Conservation (phyloP, 2,329 filamentous ascomycete species). For the Talaromyces islandicus region DNA sequence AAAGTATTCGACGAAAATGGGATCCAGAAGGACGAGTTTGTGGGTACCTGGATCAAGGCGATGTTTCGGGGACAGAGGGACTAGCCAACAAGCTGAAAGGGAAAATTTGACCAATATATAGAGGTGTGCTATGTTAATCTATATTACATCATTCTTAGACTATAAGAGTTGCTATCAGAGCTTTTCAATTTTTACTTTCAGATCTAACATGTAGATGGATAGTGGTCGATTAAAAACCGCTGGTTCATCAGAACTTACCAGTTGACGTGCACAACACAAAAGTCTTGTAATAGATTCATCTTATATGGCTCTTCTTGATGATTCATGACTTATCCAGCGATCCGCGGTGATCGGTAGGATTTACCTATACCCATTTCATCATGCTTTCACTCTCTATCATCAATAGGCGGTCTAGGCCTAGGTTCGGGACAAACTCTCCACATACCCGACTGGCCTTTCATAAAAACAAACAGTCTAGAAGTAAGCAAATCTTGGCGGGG, state of each 20-base stretch:
- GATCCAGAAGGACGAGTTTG: constrained; percentile 23
- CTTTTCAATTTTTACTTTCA: not conserved
- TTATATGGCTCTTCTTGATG: not conserved
- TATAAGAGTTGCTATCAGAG: not conserved
- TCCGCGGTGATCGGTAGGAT: not conserved
- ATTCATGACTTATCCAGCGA: too few species aligned
- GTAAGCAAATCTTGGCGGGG: too few species aligned
- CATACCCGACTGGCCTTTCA: not conserved
- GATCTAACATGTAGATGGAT: too few species aligned
- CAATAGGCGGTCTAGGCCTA: not conserved
- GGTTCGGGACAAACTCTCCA: not conserved
- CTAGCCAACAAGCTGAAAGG: constrained; percentile 38
- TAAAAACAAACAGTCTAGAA: not conserved
- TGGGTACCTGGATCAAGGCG: constrained; percentile 40
- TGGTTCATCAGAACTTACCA: not conserved
- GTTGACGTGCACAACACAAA: not conserved
- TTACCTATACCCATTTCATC: not conserved
- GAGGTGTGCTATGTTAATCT: not conserved
- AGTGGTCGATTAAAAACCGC: not conserved
- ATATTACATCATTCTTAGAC: not conserved
- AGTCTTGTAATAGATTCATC: not conserved
- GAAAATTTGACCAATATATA: not conserved
- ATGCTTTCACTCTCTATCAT: not conserved
- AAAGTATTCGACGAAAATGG: constrained; percentile 13
- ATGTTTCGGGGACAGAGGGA: constrained; percentile 36